A percentile compares a stretch with the other conserved stretches of the same genome.
Evolutionary conservation across 1,139 yeast species (phyloP).

Genomic region (Torulaspora pretoriensis): DNA sequence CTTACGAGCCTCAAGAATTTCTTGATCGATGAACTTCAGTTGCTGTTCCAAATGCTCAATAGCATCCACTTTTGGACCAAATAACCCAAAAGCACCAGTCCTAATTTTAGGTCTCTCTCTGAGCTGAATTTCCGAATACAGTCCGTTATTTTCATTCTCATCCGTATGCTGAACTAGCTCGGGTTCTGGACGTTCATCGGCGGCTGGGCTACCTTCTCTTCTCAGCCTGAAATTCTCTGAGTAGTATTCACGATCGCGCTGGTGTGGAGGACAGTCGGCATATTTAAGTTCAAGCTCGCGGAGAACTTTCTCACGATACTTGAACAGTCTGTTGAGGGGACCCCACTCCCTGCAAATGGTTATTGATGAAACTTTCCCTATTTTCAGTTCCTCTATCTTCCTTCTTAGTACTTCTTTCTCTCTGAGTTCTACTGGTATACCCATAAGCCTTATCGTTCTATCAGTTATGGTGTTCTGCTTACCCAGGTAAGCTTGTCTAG

Average conservation of each 20-base stretch:
- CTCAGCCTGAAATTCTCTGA: slow-evolving; percentile 28
- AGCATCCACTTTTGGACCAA: slow-evolving; percentile 61
- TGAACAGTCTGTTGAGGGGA: slow-evolving; percentile 59
- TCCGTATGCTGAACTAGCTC: slow-evolving; percentile 14
- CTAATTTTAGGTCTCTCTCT: slow-evolving; percentile 48
- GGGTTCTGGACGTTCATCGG: slow-evolving; percentile 4
- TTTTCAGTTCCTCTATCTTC: slow-evolving; percentile 71
- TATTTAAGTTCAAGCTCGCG: slow-evolving; percentile 64
- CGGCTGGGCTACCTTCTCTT: slow-evolving; percentile 11
- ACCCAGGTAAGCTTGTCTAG: slow-evolving; percentile 81
- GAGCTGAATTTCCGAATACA: slow-evolving; percentile 28
- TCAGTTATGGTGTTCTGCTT: slow-evolving; percentile 88
- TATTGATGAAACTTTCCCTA: slow-evolving; percentile 74
- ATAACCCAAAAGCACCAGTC: slow-evolving; percentile 49
- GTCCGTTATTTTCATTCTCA: slow-evolving; percentile 31
- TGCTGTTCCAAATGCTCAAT: slow-evolving; percentile 58
- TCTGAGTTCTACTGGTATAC: slow-evolving; percentile 81
- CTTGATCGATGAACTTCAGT: slow-evolving; percentile 55
- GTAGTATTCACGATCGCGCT: slow-evolving; percentile 23
- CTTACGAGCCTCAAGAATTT: slow-evolving; percentile 53
- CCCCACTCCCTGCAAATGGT: slow-evolving; percentile 86
- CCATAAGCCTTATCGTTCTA: slow-evolving; percentile 82
- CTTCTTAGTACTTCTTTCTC: slow-evolving; percentile 62
- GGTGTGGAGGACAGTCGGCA: slow-evolving; percentile 54
- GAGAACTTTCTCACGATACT: slow-evolving; percentile 51